Base-by-base conservation (phyloP, 2,329 filamentous ascomycete species). In the Dothideomycetidae sp. region DNA sequence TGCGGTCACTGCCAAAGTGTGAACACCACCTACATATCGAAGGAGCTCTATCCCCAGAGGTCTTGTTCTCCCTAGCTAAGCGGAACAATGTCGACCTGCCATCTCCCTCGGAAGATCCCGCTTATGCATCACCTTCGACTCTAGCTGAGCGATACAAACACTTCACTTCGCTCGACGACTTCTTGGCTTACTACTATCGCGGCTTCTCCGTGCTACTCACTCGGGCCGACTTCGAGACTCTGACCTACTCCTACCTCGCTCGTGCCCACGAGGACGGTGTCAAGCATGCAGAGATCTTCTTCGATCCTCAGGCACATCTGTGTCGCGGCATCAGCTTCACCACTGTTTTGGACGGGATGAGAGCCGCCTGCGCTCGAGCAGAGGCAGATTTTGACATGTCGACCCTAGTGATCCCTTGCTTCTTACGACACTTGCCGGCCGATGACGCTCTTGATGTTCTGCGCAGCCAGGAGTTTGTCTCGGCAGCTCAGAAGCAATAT, bases 21-120 rank as follows among this genome's bases (percentile, higher is more conserved):
- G 81, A 88, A 55, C 81, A 85, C 52, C 81, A 86, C 58, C 70
- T 86, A 37, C 81, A 88, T 53, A 67, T 88, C 21, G 81, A 86
- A 57, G 81, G 81, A 39, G 77, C 78, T 10, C 67, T 88, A 26
- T 74, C 75, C 29, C 78, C 81, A 1, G 60, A 67, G 39, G 64
- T 84, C 28, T 71, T 85, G 44, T 86, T 85, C 61, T 51, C 63
- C 18, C 71, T 88, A 4, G 77, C 81, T 4, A 53, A 60, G 23
- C 71, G 71, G 50, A 84, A 88, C 64, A 62, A 62, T 38, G 70
- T 85, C 48, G 28, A 62, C 2, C 66, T 86, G 3, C 58, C 63
- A 1, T 26, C 21, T 26, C 53, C 60, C 2, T 50, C 53, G 21
- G 60, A 64, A 23, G 74, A 84, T 50, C 57, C 70, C 13, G 72